Conservation (phyloP, 495 filamentous ascomycete species). For the Penicillium mononematosum region DNA sequence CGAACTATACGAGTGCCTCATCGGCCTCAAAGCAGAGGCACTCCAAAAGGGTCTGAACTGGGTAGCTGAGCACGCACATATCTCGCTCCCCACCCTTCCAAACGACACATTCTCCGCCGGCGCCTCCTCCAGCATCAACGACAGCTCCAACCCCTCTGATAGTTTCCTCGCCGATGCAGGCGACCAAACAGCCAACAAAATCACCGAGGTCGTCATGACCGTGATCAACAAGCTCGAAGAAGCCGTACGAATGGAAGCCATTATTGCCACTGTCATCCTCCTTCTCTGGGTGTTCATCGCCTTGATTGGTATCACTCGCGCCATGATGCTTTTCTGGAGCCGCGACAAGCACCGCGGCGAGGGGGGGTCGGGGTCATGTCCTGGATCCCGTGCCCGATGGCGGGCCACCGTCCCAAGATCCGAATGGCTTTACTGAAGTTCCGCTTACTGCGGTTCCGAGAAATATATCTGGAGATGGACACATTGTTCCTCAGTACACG, state of each 20-base stretch:
- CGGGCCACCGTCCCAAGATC: slow-evolving; percentile 12
- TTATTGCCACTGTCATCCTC: slow-evolving; percentile 71
- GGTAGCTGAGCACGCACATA: slow-evolving; percentile 80
- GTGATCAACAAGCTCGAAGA: slow-evolving; percentile 62
- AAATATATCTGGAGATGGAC: slow-evolving; percentile 7
- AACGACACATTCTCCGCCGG: slow-evolving; percentile 84
- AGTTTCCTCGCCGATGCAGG: slow-evolving; percentile 75
- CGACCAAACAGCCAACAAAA: slow-evolving; percentile 68
- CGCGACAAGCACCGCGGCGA: slow-evolving; percentile 47
- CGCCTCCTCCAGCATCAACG: slow-evolving; percentile 60
- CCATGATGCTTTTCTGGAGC: slow-evolving; percentile 49
- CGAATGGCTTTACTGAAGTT: slow-evolving; percentile 32
- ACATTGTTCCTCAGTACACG: slow-evolving; percentile 33
- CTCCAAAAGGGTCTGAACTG: slow-evolving; percentile 85
- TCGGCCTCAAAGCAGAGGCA: slow-evolving; percentile 70
- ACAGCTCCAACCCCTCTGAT: slow-evolving; percentile 46
- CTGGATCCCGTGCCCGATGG: slow-evolving; percentile 17
- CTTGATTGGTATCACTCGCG: slow-evolving; percentile 68
- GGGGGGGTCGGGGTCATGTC: slow-evolving; percentile 43
- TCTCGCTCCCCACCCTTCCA: slow-evolving; percentile 73
- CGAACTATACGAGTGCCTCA: slow-evolving; percentile 71
- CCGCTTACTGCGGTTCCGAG: slow-evolving; percentile 34
- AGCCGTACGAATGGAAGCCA: slow-evolving; percentile 68
- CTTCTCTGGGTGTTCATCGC: slow-evolving; percentile 73
- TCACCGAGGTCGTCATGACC: slow-evolving; percentile 68